Percentiles rank a stretch among this genome's conserved stretches.
Conservation (phyloP, 768 basidiomycete genomes). For the Suillus alpinus region DNA sequence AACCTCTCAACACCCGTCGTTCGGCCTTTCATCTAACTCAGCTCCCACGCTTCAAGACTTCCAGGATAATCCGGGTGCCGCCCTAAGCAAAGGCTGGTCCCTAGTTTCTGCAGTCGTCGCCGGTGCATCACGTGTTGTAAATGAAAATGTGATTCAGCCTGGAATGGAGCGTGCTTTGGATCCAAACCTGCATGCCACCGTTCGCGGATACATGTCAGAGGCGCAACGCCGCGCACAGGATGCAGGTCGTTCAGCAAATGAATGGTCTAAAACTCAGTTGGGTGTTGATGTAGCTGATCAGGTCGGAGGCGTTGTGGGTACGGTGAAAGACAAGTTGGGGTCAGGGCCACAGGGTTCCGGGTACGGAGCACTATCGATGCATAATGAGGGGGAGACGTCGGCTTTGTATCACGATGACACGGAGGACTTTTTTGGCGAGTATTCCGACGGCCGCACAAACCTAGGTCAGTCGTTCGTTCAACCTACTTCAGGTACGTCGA, state of each 20-base stretch:
- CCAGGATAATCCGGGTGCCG: slow-evolving; percentile 82
- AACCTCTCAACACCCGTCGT: slow-evolving; percentile 60
- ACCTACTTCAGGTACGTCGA: slow-evolving; percentile 8
- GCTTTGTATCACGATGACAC: slow-evolving; percentile 59
- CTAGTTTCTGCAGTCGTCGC: slow-evolving; percentile 84
- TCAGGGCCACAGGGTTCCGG: slow-evolving; percentile 54
- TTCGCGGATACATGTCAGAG: slow-evolving; percentile 70
- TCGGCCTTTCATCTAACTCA: slow-evolving; percentile 71
- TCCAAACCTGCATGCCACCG: slow-evolving; percentile 72
- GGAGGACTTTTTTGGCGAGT: slow-evolving; percentile 57
- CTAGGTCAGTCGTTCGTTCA: slow-evolving; percentile 13
- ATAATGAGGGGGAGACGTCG: slow-evolving; percentile 54
- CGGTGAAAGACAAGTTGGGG: slow-evolving; percentile 55
- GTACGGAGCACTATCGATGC: slow-evolving; percentile 45
- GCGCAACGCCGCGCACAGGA: slow-evolving; percentile 62
- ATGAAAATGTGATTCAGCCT: slow-evolving; percentile 88
- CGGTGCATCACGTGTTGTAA: slow-evolving; percentile 75
- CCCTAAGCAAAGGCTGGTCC: slow-evolving; percentile 93
- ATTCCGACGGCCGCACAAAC: slow-evolving; percentile 17
- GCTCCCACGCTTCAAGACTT: slow-evolving; percentile 79
- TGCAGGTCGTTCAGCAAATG: slow-evolving; percentile 64
- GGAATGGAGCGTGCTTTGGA: slow-evolving; percentile 79
- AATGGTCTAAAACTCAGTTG: slow-evolving; percentile 72
- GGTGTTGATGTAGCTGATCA: slow-evolving; percentile 86
- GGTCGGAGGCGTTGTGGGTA: slow-evolving; percentile 66